These are phyloP conservation scores for Claviceps arundinis DNA, from an alignment of 2,329 filamentous ascomycete genomes.

Conservation along the genomic window DNA sequence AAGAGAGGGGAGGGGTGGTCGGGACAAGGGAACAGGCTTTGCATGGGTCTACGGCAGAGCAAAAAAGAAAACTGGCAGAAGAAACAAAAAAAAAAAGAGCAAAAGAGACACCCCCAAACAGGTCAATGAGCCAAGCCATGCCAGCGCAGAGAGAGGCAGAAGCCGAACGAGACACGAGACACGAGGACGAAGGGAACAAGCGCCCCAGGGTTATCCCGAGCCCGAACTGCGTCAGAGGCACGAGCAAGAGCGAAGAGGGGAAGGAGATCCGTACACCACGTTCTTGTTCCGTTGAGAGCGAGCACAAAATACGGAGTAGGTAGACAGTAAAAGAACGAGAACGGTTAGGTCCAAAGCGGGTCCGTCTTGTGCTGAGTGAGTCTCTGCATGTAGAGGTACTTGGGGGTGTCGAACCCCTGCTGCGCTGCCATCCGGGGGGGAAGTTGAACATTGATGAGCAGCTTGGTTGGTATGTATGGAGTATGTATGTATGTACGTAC, in stretches of 20 bases:
- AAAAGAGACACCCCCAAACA: background rate
- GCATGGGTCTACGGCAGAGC: background rate
- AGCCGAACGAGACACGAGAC: background rate
- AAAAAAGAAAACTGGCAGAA: background rate
- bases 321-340: background rate
- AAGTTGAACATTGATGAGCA: background rate
- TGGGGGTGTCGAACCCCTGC: background rate
- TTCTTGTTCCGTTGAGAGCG: background rate
- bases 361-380: background rate
- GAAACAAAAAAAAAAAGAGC: background rate
- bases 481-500: background rate
- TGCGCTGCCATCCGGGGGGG: background rate
- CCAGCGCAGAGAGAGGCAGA: background rate
- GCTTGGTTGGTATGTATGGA: background rate
- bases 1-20: background rate
- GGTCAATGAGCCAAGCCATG: too few species aligned
- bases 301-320: background rate
- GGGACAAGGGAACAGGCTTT: background rate
- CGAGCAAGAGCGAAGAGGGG: background rate
- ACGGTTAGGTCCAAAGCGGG: background rate
- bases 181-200: background rate
- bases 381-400: constrained; percentile 3
- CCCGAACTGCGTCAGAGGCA: background rate
- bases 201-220: background rate
- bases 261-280: background rate